Base-by-base conservation (phyloP, 2,329 filamentous ascomycete genomes). In the Colletotrichum chrysophilum region DNA sequence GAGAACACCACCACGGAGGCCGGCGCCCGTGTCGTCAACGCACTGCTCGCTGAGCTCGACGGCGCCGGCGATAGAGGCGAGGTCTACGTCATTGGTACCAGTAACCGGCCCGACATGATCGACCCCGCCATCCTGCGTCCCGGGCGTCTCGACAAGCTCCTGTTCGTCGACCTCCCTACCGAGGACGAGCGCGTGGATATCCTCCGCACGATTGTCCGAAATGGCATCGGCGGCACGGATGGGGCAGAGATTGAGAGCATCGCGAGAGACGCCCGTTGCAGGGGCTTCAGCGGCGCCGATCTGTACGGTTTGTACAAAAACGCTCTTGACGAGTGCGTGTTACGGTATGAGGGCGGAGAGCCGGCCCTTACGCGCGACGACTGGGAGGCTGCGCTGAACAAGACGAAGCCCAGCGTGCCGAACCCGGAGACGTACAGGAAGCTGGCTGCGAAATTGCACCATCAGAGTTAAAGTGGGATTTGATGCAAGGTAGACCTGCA, bases 51-150 rank as follows among this genome's bases (percentile, higher is more conserved):
- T 0, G 97, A 99, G 83, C 91, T 99, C 2, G 97, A 99, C 81
- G 97, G 97, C 66, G 90, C 97, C 8, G 92, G 91, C 77, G 93
- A 91, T 78, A 92, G 97, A 48, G 90, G 93, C 62, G 96, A 96
- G 18, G 96, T 99, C 77, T 98, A 97, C 84, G 94, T 99, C 18
- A 95, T 99, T 74, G 97, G 95, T 28, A 97, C 97, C 0, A 98
- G 97, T 3, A 99, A 99, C 84, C 89, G 97, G 0, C 96, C 96
- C 0, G 96, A 98, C 82, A 98, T 98, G 87, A 98, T 99, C 79
- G 97, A 99, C 83, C 93, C 95, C 3, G 97, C 97, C 2, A 98
- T 99, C 92, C 90, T 98, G 13, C 93, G 97, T 2, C 96, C 97
- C 0, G 97, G 97, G 1, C 93, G 97, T 30, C 89, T 99, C 2